These are phyloP conservation scores for Actinomucor elegans DNA, from an alignment of 371 early-diverging fungal genomes.

Conservation along the genomic window DNA sequence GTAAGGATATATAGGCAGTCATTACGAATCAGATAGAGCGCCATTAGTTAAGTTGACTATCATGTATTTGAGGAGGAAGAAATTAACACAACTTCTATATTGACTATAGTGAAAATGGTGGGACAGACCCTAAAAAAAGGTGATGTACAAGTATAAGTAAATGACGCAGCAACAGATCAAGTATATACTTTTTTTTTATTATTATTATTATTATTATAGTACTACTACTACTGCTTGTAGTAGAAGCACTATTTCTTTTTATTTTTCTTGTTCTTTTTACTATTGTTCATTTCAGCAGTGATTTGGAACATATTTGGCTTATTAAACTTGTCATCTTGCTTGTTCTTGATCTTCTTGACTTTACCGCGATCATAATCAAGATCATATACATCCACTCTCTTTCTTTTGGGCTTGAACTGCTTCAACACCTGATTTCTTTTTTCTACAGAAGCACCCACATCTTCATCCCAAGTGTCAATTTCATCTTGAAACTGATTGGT, in stretches of 20 bases:
- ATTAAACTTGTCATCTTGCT: conserved; percentile 40
- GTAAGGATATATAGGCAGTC: too few species aligned
- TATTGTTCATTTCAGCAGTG: conserved; percentile 26
- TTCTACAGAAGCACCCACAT: conserved; percentile 25
- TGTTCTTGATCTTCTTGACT: conserved; percentile 71
- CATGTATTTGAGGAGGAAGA: too few species aligned
- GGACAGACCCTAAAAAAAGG: too few species aligned
- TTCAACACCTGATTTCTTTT: conserved; percentile 38
- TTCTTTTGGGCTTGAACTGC: conserved; percentile 54
- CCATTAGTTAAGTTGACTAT: too few species aligned
- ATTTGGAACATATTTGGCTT: conserved; percentile 47
- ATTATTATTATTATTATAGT: too few species aligned
- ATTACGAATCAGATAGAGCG: too few species aligned
- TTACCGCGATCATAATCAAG: conserved; percentile 81
- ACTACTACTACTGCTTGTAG: too few species aligned
- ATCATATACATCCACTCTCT: conserved; percentile 65
- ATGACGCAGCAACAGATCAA: too few species aligned
- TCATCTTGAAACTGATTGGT: conserved; percentile 43
- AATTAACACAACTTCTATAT: too few species aligned
- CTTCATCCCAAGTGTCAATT: conserved; percentile 51
- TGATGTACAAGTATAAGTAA: too few species aligned
- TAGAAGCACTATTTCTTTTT: not conserved
- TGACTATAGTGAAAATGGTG: too few species aligned
- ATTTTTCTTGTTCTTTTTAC: conserved; percentile 15
- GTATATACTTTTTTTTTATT: too few species aligned